Evolutionary conservation across 2,329 filamentous ascomycete species (phyloP).

Genomic region (Colletotrichum tropicale): DNA sequence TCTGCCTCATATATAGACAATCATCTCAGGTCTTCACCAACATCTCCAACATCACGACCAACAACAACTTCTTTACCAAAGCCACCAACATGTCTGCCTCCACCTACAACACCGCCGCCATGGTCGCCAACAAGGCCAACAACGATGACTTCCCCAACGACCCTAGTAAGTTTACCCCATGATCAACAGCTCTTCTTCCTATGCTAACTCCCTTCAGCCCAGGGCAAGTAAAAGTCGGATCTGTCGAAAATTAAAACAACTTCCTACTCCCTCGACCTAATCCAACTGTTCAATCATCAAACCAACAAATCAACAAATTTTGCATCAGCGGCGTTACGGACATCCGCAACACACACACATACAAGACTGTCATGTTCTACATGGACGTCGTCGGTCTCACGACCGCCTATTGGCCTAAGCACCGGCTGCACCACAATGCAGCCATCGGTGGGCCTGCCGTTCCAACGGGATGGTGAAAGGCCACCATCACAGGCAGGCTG

Average conservation of each 20-base stretch:
- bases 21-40: not conserved
- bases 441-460: not conserved
- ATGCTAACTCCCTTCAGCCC: not conserved
- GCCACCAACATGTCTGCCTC: not conserved
- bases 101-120: not conserved
- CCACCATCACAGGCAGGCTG: not conserved
- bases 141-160: not conserved
- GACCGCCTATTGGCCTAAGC: not conserved
- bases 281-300: not conserved
- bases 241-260: not conserved
- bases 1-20: not conserved
- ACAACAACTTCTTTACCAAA: not conserved
- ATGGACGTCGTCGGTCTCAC: slow-evolving; percentile 4
- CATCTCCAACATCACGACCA: not conserved
- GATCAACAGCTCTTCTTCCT: not conserved
- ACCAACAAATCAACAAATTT: not conserved
- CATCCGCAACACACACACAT: not conserved
- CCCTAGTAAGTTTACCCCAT: not conserved
- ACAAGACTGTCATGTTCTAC: not conserved
- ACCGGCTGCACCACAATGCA: not conserved
- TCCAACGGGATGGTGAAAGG: not conserved
- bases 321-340: not conserved
- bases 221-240: not conserved
- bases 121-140: not conserved
- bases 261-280: not conserved